Evolutionary conservation across 116 monocot genomes (phyloP), one percentile per base, ranked within the genome.

Genomic region (Phalaenopsis hybrid): DNA sequence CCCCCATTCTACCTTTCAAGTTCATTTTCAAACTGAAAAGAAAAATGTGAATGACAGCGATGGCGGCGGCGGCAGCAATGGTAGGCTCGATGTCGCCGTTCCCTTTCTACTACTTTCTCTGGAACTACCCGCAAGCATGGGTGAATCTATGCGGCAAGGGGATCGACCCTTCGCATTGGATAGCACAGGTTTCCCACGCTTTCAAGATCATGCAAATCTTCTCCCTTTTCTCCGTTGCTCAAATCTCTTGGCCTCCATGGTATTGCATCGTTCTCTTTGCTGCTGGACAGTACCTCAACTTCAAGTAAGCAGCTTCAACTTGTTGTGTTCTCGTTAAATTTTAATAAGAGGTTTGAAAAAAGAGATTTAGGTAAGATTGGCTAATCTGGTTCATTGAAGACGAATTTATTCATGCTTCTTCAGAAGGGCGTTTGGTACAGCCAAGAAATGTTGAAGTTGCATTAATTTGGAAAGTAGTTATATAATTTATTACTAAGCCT

Each of bases 241-340:
- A 73, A 16, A 86, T 93, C 81, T 83, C 70, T 52, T 88, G 86
- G 83, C 87, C 85, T 16, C 93, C 89, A 28, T 90, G 89, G 89
- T 90, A 91, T 82, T 94, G 81, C 84, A n/a, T 72, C 76, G 33
- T 84, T 59, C 86, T 94, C 50, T 86, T 97, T 86, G 5, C 81
- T 79, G 82, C 84, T 50, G 94, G 97, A 44, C 97, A 93, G 85
- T 93, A 82, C 88, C 97, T 97, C 80, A 94, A 97, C 85, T 91
- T 93, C 90, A 97, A 78, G 97, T 94, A 48, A 84, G 86, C 15
- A 13, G 0, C 28, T 67, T 28, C 25, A 28, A 8, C 67, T 67
- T 67, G 11, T 23, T 28, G 0, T 11, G 11, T 65, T 10, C 65
- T 65, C 10, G 8, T 10, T 1, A 3, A 21, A 67, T 67, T 67